Evolutionary conservation across 116 monocot genomes (phyloP).

Genomic region (Papilionanthe hybrid): DNA sequence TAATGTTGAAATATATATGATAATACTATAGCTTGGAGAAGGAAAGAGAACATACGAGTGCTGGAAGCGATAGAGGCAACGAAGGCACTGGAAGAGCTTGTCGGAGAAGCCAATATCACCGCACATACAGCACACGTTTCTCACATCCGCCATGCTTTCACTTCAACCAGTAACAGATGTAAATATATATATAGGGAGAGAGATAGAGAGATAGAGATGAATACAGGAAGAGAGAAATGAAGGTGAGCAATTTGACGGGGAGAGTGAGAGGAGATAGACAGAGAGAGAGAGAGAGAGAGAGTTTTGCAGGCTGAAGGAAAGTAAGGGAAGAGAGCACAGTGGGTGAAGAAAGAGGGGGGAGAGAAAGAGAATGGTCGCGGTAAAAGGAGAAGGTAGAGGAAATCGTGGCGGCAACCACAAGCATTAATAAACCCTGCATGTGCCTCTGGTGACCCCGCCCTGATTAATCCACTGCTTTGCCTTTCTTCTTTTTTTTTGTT

Average conservation of each 20-base stretch:
- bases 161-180: too few species aligned
- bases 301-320: neutral
- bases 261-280: neutral
- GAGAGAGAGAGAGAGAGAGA: neutral
- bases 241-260: neutral
- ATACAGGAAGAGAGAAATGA: neutral
- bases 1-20: too few species aligned
- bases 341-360: neutral
- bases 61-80: conserved; percentile 70
- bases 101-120: conserved; percentile 78
- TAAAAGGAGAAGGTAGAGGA: neutral
- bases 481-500: neutral
- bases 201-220: neutral
- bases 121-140: conserved; percentile 71
- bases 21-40: neutral
- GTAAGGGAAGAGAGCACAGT: neutral
- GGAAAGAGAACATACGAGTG: conserved; percentile 40
- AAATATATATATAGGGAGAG: neutral
- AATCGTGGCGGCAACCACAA: neutral
- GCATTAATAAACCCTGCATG: conserved; percentile 3
- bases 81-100: conserved; percentile 69
- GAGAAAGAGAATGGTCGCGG: neutral
- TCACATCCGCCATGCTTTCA: conserved; percentile 36
- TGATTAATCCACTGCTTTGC: neutral
- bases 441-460: neutral